Conservation (phyloP, 2,329 filamentous ascomycete genomes). For the Microsporum audouinii region DNA sequence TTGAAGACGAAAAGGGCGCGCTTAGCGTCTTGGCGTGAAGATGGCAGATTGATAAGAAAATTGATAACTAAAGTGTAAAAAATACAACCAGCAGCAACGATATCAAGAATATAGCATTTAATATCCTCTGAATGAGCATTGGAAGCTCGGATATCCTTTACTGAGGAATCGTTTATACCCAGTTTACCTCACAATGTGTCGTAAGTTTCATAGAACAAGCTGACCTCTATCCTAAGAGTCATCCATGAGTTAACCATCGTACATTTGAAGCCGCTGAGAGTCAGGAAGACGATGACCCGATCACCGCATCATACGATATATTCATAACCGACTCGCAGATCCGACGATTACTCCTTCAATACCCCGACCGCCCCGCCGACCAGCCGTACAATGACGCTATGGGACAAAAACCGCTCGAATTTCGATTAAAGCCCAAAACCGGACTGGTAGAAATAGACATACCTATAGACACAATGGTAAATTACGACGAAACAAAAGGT, state of each 20-base stretch:
- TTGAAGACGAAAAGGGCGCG: no score
- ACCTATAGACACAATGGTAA: constrained; percentile 58
- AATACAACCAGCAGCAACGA: no score
- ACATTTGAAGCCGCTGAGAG: background rate
- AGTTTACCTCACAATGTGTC: constrained; percentile 1
- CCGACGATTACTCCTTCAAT: constrained; percentile 73
- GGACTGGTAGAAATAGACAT: constrained; percentile 88
- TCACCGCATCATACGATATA: constrained; percentile 68
- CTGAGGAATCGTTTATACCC: background rate
- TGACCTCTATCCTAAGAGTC: background rate
- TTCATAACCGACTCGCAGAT: constrained; percentile 67
- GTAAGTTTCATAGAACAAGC: background rate
- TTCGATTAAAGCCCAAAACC: constrained; percentile 70
- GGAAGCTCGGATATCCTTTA: background rate
- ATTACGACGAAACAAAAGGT: constrained; percentile 78
- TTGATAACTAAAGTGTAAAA: no score
- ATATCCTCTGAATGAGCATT: background rate
- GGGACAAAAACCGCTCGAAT: constrained; percentile 51
- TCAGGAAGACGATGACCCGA: constrained; percentile 46
- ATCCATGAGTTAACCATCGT: background rate
- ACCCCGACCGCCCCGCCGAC: constrained; percentile 55
- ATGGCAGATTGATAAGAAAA: no score
- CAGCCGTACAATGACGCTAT: constrained; percentile 50
- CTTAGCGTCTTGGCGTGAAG: no score
- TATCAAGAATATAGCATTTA: no score